A percentile compares a stretch with the other conserved stretches of the same genome.
Conservation (phyloP, 1,284 basidiomycete genomes). For the Ganoderma leucocontextum region DNA sequence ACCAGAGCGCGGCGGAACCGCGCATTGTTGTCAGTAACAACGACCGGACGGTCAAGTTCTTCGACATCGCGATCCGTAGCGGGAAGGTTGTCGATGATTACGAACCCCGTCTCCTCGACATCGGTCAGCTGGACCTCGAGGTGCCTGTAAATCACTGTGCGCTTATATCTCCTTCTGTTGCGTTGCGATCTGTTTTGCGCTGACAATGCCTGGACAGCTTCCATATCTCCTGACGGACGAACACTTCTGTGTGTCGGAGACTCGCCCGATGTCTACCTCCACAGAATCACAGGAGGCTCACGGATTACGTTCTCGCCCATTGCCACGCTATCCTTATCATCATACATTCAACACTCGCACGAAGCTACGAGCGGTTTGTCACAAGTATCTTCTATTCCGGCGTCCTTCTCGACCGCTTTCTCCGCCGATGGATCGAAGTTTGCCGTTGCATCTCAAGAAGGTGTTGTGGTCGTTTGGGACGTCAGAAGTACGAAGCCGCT, state of each 20-base stretch:
- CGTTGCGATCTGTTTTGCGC: slow-evolving; percentile 29
- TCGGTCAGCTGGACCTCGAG: slow-evolving; percentile 64
- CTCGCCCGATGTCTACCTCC: slow-evolving; percentile 81
- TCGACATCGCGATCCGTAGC: slow-evolving; percentile 65
- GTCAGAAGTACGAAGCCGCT: slow-evolving; percentile 76
- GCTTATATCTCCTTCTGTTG: slow-evolving; percentile 40
- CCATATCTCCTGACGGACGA: slow-evolving; percentile 85
- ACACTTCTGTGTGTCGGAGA: slow-evolving; percentile 89
- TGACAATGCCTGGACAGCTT: slow-evolving; percentile 54
- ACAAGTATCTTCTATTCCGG: slow-evolving; percentile 55
- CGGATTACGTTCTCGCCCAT: slow-evolving; percentile 65
- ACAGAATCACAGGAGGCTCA: slow-evolving; percentile 68
- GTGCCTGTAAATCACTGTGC: slow-evolving; percentile 76
- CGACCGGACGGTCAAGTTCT: slow-evolving; percentile 80
- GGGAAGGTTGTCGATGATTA: slow-evolving; percentile 38
- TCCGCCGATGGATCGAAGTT: slow-evolving; percentile 83
- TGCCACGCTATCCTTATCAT: slow-evolving; percentile 62
- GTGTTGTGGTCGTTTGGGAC: slow-evolving; percentile 83
- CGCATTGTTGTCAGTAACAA: slow-evolving; percentile 87
- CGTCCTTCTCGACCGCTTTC: slow-evolving; percentile 88
- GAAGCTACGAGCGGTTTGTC: slow-evolving; percentile 39
- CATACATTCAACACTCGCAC: slow-evolving; percentile 49
- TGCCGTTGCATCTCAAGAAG: slow-evolving; percentile 88
- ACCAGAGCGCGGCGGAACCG: slow-evolving; percentile 70
- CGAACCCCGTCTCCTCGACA: slow-evolving; percentile 55